Base-by-base conservation (phyloP, 228 moss, liverwort and hornwort species). In the Sphagnum fallax region DNA sequence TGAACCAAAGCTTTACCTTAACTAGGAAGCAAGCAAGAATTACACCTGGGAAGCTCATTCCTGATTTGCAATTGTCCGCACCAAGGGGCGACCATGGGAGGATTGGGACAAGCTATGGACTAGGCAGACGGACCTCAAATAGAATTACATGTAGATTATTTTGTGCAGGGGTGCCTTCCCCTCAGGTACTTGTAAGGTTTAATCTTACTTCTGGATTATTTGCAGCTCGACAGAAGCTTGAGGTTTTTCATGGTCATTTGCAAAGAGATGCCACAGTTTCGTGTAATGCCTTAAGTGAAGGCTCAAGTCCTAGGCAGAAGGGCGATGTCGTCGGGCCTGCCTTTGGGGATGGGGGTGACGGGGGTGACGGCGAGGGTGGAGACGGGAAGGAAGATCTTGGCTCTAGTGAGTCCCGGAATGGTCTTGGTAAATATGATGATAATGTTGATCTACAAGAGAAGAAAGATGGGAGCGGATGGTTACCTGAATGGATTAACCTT, bases 401-500 rank as follows among this genome's bases (percentile, higher is more conserved):
- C 14, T 55, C 55, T 12, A 55, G 12, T 12, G 55, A 2, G 32
- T 32, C 32, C 32, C 32, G 32, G 32, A 32, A 55, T 55, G 12
- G 55, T 55, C 55, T 86, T 7, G 76, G 75, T 51, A 82, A 78
- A 32, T 71, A 7, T 50, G 57, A 52, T 14, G 70, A 52, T 8
- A 77, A 77, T 5, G 77, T 59, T 1, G 72, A 75, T 49, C 50
- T 53, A 59, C 53, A 6, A 4, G 18, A 4, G 8, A 70, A 0
- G 16, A 69, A 75, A 75, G 70, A 60, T 5, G 64, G 63, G 15
- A 74, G 74, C 65, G 70, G 71, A 60, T 90, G 90, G 90, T 82
- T 90, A 63, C 87, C 90, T 9, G 87, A 82, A 55, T 84, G 90
- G 90, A 77, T 87, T 14, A 70, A 80, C 50, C 80, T 90, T 13